Evolutionary conservation across 331 rosid species (phyloP), one percentile per base, ranked within the genome.

Genomic region (Stylosanthes scabra): DNA sequence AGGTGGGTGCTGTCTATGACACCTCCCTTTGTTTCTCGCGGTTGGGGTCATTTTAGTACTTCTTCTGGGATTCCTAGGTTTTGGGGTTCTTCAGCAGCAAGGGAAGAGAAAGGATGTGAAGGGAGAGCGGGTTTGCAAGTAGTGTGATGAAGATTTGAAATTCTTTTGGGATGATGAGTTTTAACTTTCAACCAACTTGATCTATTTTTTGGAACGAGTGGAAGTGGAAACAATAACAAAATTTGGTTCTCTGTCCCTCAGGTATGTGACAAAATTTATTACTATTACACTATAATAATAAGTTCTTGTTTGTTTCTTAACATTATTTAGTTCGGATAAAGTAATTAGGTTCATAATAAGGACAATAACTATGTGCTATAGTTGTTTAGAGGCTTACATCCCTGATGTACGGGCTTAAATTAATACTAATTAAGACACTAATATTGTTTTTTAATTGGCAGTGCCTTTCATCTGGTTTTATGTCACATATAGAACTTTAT

Each of bases 51-150:
- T 62, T 62, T 49, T 62, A 40, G 13, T 16, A 3, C 45, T 9
- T 47, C n/a, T 28, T 49, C 72, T 29, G 72, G 59, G 55, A 59
- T 71, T 45, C 68, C 25, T n/a, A 72, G 46, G 67, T 28, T 44
- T 28, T 71, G 66, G 67, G 46, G 45, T 42, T 15, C 68, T 63
- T 63, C 68, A 45, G 1, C 13, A 10, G 8, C 47, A 16, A 44
- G 58, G 3, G 46, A 70, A 41, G 51, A 40, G 42, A 41, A 6
- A 44, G 68, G 10, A 27, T 29, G 14, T 45, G 50, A 45, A 0
- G 15, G 8, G 46, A 44, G 41, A 55, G 10, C 8, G 3, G 12
- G 10, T 29, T 58, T 45, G 11, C 37, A 28, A 63, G 37, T 63
- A 2, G 49, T 58, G 7, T 58, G 67, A 58, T 58, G 67, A 58